Base-by-base conservation (phyloP, 1,284 basidiomycete genomes). In the Irpex sp. region DNA sequence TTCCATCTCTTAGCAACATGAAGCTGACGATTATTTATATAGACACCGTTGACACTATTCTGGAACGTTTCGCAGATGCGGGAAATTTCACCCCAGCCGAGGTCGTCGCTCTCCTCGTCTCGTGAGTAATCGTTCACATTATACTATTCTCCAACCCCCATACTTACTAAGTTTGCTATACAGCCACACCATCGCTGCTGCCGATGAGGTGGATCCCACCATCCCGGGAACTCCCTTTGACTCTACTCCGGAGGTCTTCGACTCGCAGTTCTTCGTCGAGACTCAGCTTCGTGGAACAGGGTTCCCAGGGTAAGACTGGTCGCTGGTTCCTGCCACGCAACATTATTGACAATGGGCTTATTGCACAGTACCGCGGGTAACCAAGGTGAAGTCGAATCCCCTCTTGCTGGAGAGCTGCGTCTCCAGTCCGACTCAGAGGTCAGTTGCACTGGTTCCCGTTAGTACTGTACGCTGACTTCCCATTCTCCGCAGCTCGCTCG, bases 221-320 rank as follows among this genome's bases (percentile, higher is more conserved):
- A 68, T 71, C 49, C 65, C 66, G 9, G 63, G 71, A 33, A 64
- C 69, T 8, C 73, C 74, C 7, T 73, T 75, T 65, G 72, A 74
- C 64, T 72, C 70, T 35, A 75, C 74, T 8, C 72, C 74, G 8
- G 62, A 57, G 13, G 63, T 71, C 39, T 78, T 79, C 62, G 78
- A 80, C 66, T 70, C 75, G 13, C 78, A 80, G 65, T 75, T 79
- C 70, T 79, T 77, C 68, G 68, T 78, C 54, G 76, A 79, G 67
- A 74, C 75, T 33, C 71, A 75, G 61, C 72, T 80, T 33, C 66
- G 70, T 47, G 77, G 77, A 33, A 72, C 68, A 0, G 53, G 58
- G 1, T 76, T 75, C 71, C 74, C 75, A 8, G 68, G 61, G 57
- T 59, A 47, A 61, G 60, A 35, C 50, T n/a, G 2, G 9, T 17